Conservation (phyloP, 768 basidiomycete genomes). For the Thelephora aurantiotincta region DNA sequence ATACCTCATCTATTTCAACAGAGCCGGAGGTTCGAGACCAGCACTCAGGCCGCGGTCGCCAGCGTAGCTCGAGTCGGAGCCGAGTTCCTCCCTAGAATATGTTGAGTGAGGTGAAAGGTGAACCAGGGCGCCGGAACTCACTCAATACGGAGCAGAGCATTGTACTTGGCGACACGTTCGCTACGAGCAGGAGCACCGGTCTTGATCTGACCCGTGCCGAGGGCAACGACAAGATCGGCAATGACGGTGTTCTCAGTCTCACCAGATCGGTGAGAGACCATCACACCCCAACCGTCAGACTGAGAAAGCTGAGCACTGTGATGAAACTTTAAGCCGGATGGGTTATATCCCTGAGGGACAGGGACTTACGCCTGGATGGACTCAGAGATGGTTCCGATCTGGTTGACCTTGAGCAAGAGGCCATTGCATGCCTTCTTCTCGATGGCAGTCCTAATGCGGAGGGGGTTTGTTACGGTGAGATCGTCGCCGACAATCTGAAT, state of each 20-base stretch:
- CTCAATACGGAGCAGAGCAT: slow-evolving; percentile 82
- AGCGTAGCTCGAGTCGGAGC: slow-evolving; percentile 52
- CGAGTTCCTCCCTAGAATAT: slow-evolving; percentile 60
- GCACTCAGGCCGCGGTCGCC: slow-evolving; percentile 69
- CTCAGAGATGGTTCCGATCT: slow-evolving; percentile 97
- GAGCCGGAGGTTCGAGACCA: slow-evolving; percentile 57
- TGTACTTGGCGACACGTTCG: slow-evolving; percentile 96
- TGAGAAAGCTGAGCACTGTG: slow-evolving; percentile 85
- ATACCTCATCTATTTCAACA: slow-evolving; percentile 40
- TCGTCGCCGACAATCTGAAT: slow-evolving; percentile 96
- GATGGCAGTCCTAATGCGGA: slow-evolving; percentile 95
- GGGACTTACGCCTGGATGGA: slow-evolving; percentile 88
- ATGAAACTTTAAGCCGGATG: neutral
- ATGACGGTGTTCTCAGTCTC: slow-evolving; percentile 98
- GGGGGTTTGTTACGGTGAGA: slow-evolving; percentile 94
- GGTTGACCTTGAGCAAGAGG: slow-evolving; percentile 97
- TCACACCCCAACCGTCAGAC: slow-evolving; percentile 96
- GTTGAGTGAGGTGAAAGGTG: slow-evolving; percentile 5
- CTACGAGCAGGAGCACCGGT: slow-evolving; percentile 93
- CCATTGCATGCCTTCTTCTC: slow-evolving; percentile 99
- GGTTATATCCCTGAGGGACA: neutral
- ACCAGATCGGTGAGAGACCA: slow-evolving; percentile 98
- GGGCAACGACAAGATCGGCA: slow-evolving; percentile 88
- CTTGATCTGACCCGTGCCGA: slow-evolving; percentile 92
- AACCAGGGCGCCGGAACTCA: slow-evolving; percentile 26